Evolutionary conservation across 106 monocot species (phyloP), one percentile per base, ranked within the genome.

Genomic region (Amphibolis antarctica): DNA sequence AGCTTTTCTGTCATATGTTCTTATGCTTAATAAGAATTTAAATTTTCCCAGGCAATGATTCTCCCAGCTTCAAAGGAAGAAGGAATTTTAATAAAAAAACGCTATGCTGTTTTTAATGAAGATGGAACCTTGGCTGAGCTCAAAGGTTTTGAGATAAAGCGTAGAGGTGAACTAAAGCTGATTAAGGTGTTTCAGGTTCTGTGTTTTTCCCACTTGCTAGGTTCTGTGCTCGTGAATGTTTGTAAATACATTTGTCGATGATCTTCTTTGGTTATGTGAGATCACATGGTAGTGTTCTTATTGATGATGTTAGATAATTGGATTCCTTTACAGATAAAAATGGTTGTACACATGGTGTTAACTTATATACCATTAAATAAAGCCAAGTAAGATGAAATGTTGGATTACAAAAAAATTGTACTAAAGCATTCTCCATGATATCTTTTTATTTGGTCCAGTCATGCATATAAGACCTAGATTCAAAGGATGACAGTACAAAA

Each of bases 101-200:
- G 96, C 53, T 96, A 96, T 82, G 96, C 96, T 61, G 96, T 96
- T 72, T 96, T 96, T 69, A 96, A 96, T 67, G 75, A 96, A 66
- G 96, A 96, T 79, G 90, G 90, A 29, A 96, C 84, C 46, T 66
- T 96, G 17, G 96, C 96, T 62, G 96, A 96, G 60, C 86, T 96
- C 11, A 96, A 96, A 80, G 96, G 96, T 60, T 96, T 96, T 84
- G 96, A 96, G 66, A 96, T 96, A 74, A 96, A 96, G 69, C 63
- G 96, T 55, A 90, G 96, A 80, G 96, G 96, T 59, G 96, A 96
- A 69, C 90, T 96, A 62, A 96, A 96, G 81, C 90, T 96, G 60
- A 96, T 96, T 44, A 96, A 96, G 78, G 86, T 90, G 68, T 96
- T 96, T 58, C 96, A 96, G 90, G 93, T 89, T 75, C 10, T 29